Conservation (phyloP, 2,329 filamentous ascomycete species). For the Ophiostoma himal-ulmi region DNA sequence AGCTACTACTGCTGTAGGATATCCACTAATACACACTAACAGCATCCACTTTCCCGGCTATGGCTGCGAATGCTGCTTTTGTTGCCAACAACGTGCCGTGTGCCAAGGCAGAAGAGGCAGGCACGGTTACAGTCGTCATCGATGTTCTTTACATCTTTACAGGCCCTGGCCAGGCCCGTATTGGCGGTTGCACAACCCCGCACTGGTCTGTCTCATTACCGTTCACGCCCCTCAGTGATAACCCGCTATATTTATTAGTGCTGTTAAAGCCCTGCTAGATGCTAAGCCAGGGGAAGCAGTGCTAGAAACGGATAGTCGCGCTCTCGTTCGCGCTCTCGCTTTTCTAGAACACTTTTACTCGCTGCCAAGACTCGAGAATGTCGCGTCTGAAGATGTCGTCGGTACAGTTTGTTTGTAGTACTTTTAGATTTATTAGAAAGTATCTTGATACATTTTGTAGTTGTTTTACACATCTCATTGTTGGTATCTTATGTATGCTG, state of each 20-base stretch:
- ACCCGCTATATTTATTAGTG: background rate
- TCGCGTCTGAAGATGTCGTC: background rate
- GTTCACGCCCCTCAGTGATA: background rate
- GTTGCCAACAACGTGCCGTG: slow-evolving; percentile 4
- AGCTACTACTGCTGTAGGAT: background rate
- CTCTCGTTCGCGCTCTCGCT: background rate
- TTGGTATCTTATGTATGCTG: too few species aligned
- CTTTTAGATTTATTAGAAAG: too few species aligned
- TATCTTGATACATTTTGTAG: background rate
- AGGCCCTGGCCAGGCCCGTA: background rate
- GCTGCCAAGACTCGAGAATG: background rate
- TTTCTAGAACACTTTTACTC: slow-evolving; percentile 5
- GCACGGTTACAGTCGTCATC: background rate
- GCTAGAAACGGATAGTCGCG: background rate
- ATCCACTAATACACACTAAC: background rate
- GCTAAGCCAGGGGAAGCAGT: background rate
- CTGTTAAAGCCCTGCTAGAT: background rate
- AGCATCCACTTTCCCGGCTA: slow-evolving; percentile 1
- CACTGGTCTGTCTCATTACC: slow-evolving; percentile 10
- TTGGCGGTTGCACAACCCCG: slow-evolving; percentile 15
- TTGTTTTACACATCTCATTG: background rate
- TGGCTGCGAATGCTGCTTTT: background rate
- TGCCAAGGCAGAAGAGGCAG: slow-evolving; percentile 18
- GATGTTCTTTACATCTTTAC: background rate
- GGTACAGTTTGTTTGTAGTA: too few species aligned